These are phyloP conservation scores for Akebia trifoliata DNA, from an alignment of 164 flowering plant genomes.

Conservation along the genomic window DNA sequence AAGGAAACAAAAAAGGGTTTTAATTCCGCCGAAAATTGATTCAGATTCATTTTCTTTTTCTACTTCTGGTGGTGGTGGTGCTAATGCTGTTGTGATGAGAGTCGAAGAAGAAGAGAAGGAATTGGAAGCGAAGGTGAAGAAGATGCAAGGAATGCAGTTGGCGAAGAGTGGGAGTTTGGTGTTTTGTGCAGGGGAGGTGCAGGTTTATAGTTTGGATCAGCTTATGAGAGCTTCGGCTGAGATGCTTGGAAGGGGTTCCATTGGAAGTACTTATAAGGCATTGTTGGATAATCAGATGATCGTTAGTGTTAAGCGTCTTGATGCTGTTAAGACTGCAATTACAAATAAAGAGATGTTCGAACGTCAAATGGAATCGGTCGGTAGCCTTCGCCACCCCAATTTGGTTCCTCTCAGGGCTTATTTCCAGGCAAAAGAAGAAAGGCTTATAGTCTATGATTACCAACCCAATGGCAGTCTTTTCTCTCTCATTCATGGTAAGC, in stretches of 20 bases:
- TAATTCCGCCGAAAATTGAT: conserved; percentile 8
- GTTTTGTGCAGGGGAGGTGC: conserved; percentile 90
- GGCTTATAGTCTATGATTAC: conserved; percentile 77
- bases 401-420: conserved; percentile 84
- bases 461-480: conserved; percentile 91
- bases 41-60: conserved; percentile 25
- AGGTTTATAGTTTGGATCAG: conserved; percentile 70
- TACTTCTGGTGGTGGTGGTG: no score
- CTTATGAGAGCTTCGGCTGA: conserved; percentile 94
- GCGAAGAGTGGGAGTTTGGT: conserved; percentile 65
- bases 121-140: conserved; percentile 52
- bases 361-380: conserved; percentile 71
- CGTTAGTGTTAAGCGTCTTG: conserved; percentile 79
- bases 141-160: conserved; percentile 25
- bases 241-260: conserved; percentile 74
- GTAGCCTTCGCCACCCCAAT: conserved; percentile 80
- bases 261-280: conserved; percentile 93
- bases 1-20: conserved; percentile 12
- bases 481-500: conserved; percentile 83
- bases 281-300: conserved; percentile 76
- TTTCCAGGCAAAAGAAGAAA: conserved; percentile 81
- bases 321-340: conserved; percentile 38
- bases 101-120: conserved; percentile 56
- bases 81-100: conserved; percentile 26
- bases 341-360: conserved; percentile 54